These are phyloP conservation scores for Fusarium sp. DNA, from an alignment of 2,329 filamentous ascomycete species.

Conservation along the genomic window DNA sequence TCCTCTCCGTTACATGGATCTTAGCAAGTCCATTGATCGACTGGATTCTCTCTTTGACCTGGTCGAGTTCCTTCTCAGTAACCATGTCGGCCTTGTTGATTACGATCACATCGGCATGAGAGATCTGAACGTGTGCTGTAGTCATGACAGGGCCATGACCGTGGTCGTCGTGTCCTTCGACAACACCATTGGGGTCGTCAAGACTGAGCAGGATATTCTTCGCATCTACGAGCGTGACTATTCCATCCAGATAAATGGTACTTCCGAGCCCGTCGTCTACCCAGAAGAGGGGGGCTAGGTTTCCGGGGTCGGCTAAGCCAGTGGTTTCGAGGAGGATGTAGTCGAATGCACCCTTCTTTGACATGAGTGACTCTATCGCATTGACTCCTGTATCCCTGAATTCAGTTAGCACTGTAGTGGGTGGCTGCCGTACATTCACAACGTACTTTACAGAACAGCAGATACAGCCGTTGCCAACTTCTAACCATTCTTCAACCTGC, in stretches of 20 bases:
- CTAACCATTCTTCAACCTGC: slow-evolving; percentile 91
- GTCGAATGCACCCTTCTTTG: slow-evolving; percentile 91
- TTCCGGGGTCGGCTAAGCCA: slow-evolving; percentile 92
- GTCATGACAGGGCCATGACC: slow-evolving; percentile 76
- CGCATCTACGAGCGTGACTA: slow-evolving; percentile 94
- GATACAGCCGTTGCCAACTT: slow-evolving; percentile 95
- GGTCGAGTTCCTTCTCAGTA: slow-evolving; percentile 70
- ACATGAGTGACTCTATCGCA: slow-evolving; percentile 95
- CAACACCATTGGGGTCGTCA: slow-evolving; percentile 71
- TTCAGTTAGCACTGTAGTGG: slow-evolving; percentile 32
- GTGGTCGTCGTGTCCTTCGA: slow-evolving; percentile 61
- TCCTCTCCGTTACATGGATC: slow-evolving; percentile 81
- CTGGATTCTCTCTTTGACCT: slow-evolving; percentile 73
- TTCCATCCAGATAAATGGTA: slow-evolving; percentile 95
- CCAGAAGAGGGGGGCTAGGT: slow-evolving; percentile 96
- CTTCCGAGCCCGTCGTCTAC: slow-evolving; percentile 95
- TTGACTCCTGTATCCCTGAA: slow-evolving; percentile 86
- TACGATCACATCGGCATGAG: slow-evolving; percentile 92
- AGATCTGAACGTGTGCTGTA: slow-evolving; percentile 94
- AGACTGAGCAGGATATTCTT: slow-evolving; percentile 88
- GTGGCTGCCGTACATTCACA: neutral
- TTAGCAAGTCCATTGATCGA: slow-evolving; percentile 92
- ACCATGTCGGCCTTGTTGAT: slow-evolving; percentile 95
- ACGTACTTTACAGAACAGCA: slow-evolving; percentile 93
- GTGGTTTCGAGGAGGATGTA: slow-evolving; percentile 98